Evolutionary conservation across 1,139 yeast species (phyloP).

Genomic region (Yamadazyma sp.): DNA sequence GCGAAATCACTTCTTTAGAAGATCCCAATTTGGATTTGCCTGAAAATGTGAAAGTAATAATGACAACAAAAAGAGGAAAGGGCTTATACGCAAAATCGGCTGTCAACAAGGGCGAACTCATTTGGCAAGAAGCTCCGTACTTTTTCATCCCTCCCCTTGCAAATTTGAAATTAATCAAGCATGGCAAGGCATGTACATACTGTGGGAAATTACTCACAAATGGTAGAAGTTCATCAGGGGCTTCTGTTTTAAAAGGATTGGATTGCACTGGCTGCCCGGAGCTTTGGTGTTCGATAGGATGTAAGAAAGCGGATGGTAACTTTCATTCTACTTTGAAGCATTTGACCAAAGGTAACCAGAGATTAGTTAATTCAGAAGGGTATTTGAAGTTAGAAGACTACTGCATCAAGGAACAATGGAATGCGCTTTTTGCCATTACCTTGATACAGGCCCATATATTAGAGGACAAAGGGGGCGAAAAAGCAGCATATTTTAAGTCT

Average conservation of each 20-base stretch:
- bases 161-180: slow-evolving; percentile 56
- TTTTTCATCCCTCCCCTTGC: slow-evolving; percentile 74
- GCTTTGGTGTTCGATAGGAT: slow-evolving; percentile 69
- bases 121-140: slow-evolving; percentile 66
- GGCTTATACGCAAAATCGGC: slow-evolving; percentile 46
- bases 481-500: slow-evolving; percentile 49
- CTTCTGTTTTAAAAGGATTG: slow-evolving; percentile 49
- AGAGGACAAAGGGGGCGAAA: slow-evolving; percentile 44
- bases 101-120: slow-evolving; percentile 49
- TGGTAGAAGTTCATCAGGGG: slow-evolving; percentile 21
- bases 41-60: slow-evolving; percentile 38
- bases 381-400: slow-evolving; percentile 60
- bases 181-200: slow-evolving; percentile 74
- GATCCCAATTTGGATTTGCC: slow-evolving; percentile 56
- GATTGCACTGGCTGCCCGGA: slow-evolving; percentile 69
- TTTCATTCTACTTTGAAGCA: slow-evolving; percentile 67
- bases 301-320: slow-evolving; percentile 54
- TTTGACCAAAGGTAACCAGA: slow-evolving; percentile 30
- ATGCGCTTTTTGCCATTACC: slow-evolving; percentile 67
- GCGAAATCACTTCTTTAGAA: slow-evolving; percentile 52
- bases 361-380: slow-evolving; percentile 41
- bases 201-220: slow-evolving; percentile 67
- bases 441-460: slow-evolving; percentile 52
- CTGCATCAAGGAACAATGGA: slow-evolving; percentile 67
- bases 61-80: slow-evolving; percentile 45